A percentile compares a stretch with the other conserved stretches of the same genome.
Conservation (phyloP, 140 eudicot genomes). For the Bidens hawaiensis region DNA sequence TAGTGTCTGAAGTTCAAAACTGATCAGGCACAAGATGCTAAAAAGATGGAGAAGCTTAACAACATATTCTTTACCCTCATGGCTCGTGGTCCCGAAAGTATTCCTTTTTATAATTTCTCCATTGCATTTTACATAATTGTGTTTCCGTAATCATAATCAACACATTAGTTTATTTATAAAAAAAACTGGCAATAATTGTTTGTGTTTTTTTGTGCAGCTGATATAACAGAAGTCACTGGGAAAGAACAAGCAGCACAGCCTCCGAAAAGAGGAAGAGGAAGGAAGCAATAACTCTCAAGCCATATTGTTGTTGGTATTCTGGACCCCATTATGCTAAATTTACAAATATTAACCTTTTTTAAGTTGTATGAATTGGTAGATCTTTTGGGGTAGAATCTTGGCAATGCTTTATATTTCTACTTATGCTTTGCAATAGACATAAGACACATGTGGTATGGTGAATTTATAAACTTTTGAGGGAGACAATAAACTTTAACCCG, state of each 20-base stretch:
- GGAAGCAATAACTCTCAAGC: conserved; percentile 59
- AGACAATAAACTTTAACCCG: no score
- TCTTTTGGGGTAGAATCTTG: conserved; percentile 12
- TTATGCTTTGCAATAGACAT: conserved; percentile 7
- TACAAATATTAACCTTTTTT: conserved; percentile 10
- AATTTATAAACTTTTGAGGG: no score
- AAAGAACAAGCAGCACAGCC: conserved; percentile 81
- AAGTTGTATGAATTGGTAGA: conserved; percentile 20
- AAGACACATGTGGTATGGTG: no score
- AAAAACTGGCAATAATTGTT: not conserved
- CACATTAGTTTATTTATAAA: not conserved
- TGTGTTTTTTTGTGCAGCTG: conserved; percentile 34
- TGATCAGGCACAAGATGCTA: conserved; percentile 95
- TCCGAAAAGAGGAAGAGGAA: conserved; percentile 82
- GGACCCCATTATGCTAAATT: not conserved
- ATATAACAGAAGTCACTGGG: conserved; percentile 78
- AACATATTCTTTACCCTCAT: conserved; percentile 86
- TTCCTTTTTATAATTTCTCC: not conserved
- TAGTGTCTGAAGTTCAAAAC: conserved; percentile 91
- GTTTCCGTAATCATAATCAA: not conserved
- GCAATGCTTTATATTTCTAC: conserved; percentile 9
- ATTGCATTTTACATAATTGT: not conserved
- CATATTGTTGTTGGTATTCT: conserved; percentile 15
- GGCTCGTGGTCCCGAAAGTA: conserved; percentile 98
- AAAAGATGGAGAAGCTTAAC: conserved; percentile 93